These are phyloP conservation scores for Coniochaeta sp. DNA, from an alignment of 2,329 filamentous ascomycete genomes.

Conservation along the genomic window DNA sequence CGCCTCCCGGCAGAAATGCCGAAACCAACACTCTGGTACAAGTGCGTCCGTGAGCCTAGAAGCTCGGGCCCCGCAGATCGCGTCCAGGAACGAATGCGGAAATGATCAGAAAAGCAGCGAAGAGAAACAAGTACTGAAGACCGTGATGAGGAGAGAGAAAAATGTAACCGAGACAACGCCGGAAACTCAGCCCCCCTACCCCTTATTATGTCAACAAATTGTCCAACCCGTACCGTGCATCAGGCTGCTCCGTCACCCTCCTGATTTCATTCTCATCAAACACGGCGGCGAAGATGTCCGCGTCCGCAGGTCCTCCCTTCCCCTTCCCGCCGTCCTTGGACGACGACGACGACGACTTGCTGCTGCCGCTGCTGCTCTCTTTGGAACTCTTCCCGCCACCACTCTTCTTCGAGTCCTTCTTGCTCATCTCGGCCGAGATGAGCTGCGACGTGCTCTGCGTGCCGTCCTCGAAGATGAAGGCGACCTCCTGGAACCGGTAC, in stretches of 20 bases:
- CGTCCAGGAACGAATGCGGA: background rate
- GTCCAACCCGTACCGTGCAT: conserved; percentile 46
- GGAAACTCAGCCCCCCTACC: background rate
- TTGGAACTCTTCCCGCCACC: conserved; percentile 8
- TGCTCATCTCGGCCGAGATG: conserved; percentile 48
- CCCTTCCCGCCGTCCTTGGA: too few species aligned
- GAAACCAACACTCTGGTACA: background rate
- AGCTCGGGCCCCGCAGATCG: background rate
- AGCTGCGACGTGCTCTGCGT: conserved; percentile 44
- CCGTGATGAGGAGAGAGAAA: too few species aligned
- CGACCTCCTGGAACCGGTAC: conserved; percentile 53
- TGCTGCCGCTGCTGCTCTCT: background rate
- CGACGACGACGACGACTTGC: too few species aligned
- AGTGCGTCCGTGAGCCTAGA: background rate
- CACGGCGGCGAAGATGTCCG: conserved; percentile 45
- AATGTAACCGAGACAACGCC: background rate
- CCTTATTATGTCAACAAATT: conserved; percentile 35
- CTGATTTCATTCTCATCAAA: conserved; percentile 45
- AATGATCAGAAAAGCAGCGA: too few species aligned
- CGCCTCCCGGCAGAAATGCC: too few species aligned
- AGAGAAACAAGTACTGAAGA: too few species aligned
- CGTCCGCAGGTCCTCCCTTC: too few species aligned
- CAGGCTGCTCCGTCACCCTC: conserved; percentile 40
- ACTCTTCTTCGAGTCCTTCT: conserved; percentile 42
- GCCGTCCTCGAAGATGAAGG: conserved; percentile 58